phyloP scores from a whole-genome alignment of 1,284 basidiomycete species.

The Pseudomicrostroma phylloplanum region DNA sequence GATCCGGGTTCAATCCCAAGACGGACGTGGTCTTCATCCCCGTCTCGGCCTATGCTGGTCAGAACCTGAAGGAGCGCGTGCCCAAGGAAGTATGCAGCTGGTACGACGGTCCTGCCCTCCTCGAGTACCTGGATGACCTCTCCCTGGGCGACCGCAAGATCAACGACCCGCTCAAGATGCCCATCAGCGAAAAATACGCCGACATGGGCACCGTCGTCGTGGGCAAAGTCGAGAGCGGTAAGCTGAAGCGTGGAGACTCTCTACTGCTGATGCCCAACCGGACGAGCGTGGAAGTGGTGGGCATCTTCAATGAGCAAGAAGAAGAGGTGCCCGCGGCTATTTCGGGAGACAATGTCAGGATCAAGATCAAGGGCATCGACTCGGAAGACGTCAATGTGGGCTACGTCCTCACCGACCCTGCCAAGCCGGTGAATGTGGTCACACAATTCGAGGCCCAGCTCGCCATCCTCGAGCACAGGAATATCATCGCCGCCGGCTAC shows the following conservation, averaged over 20 bases:
- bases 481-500: conserved; percentile 50
- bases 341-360: conserved; percentile 49
- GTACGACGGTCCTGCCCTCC: conserved; percentile 43
- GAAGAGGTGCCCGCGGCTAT: conserved; percentile 50
- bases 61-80: conserved; percentile 49
- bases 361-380: conserved; percentile 49
- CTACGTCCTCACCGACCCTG: conserved; percentile 42
- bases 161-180: conserved; percentile 47
- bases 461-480: conserved; percentile 49
- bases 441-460: conserved; percentile 49
- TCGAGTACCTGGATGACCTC: conserved; percentile 42
- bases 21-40: conserved; percentile 48
- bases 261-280: conserved; percentile 48
- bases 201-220: conserved; percentile 51
- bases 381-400: conserved; percentile 45
- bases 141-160: conserved; percentile 46
- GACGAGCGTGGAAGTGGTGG: conserved; percentile 37
- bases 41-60: conserved; percentile 46
- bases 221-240: conserved; percentile 48
- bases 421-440: conserved; percentile 44
- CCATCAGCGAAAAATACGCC: conserved; percentile 49
- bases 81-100: conserved; percentile 36
- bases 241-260: conserved; percentile 42
- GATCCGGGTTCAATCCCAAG: conserved; percentile 48
- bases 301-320: conserved; percentile 47